Evolutionary conservation across 768 basidiomycete genomes (phyloP).

Genomic region (Tubosaeta sp.): DNA sequence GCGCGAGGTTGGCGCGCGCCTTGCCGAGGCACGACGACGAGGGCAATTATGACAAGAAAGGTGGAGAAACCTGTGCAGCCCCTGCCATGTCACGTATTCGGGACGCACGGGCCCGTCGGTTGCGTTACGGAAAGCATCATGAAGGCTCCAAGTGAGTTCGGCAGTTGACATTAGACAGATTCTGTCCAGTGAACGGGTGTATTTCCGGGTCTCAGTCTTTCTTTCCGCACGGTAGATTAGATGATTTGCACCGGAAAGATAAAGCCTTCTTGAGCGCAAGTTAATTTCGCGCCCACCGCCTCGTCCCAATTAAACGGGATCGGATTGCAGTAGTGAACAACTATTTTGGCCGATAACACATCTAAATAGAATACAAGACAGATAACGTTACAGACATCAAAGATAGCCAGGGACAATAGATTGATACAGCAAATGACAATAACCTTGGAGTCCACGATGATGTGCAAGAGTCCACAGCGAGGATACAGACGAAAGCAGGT

Average conservation of each 20-base stretch:
- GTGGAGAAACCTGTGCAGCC: slow-evolving; percentile 3
- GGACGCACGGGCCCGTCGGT: too few relatives aligned
- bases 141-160: too few relatives aligned
- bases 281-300: too few relatives aligned
- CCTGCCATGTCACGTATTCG: too few relatives aligned
- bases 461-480: slow-evolving; percentile 6
- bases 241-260: too few relatives aligned
- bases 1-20: not conserved
- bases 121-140: too few relatives aligned
- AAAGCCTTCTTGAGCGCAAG: too few relatives aligned
- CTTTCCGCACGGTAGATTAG: too few relatives aligned
- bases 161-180: too few relatives aligned
- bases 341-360: not conserved
- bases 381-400: not conserved
- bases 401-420: slow-evolving; percentile 1
- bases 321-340: not conserved
- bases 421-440: slow-evolving; percentile 14
- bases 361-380: not conserved
- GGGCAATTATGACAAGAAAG: slow-evolving; percentile 6
- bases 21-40: slow-evolving; percentile 9
- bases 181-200: too few relatives aligned
- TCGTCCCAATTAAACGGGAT: too few relatives aligned
- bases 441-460: slow-evolving; percentile 8
- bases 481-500: slow-evolving; percentile 11
- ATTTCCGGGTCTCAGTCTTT: too few relatives aligned